phyloP scores from a whole-genome alignment of 2,329 filamentous ascomycete genomes.

The Ambrosiella cleistominuta region DNA sequence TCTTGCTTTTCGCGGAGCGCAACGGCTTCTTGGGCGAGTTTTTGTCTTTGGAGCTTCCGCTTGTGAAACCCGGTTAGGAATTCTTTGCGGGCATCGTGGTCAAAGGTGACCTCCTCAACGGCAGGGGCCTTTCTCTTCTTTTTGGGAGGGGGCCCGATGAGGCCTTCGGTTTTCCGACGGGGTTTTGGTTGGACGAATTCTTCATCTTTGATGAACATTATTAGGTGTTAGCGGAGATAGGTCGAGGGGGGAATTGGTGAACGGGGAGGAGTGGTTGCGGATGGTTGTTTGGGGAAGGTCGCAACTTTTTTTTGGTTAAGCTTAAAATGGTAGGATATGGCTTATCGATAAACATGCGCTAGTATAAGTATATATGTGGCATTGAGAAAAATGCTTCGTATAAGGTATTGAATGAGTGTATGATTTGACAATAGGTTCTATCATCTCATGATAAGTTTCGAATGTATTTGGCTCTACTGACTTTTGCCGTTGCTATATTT shows the following conservation, averaged over 20 bases:
- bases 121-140: constrained; percentile 42
- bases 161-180: constrained; percentile 29
- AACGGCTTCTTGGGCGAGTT: constrained; percentile 68
- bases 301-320: constrained; percentile 11
- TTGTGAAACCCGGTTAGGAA: constrained; percentile 95
- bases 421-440: neutral
- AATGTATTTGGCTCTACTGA: too few species aligned
- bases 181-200: constrained; percentile 38
- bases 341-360: constrained; percentile 10
- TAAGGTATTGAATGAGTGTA: neutral
- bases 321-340: constrained; percentile 6
- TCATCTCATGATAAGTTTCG: neutral
- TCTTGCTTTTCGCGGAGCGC: constrained; percentile 63
- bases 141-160: constrained; percentile 42
- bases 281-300: neutral
- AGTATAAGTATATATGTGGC: too few species aligned
- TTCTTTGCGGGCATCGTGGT: constrained; percentile 60
- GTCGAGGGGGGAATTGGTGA: neutral
- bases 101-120: constrained; percentile 73
- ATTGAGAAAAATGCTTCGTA: neutral
- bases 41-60: constrained; percentile 71
- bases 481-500: too few species aligned
- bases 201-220: neutral
- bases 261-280: constrained; percentile 2
- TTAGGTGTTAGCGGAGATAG: neutral